Evolutionary conservation across 1,284 basidiomycete genomes (phyloP), one percentile per base, ranked within the genome.

Genomic region (Tilletia walkeri): DNA sequence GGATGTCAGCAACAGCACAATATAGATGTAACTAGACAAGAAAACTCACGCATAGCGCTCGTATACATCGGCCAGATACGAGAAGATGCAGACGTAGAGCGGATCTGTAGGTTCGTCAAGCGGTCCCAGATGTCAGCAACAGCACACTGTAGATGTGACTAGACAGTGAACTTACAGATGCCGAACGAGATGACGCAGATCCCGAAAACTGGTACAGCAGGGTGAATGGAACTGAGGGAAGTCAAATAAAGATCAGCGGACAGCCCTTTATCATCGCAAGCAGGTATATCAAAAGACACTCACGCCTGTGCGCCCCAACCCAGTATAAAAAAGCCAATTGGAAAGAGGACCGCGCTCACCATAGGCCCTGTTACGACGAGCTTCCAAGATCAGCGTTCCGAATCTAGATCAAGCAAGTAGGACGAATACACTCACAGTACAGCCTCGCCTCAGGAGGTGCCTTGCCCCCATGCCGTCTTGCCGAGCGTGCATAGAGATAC

Each of bases 361-460:
- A 73, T 71, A 4, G 76, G 66, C 36, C 54, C 54, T 56, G 54
- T 20, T 30, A n/a, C 20, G 4, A 30, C 14, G 12, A n/a, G 1
- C 50, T 18, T 12, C 1, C 47, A 53, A 10, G n/a, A 53, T 30
- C 50, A 30, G 6, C 50, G 1, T 10, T 53, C 50, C 24, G 24
- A 53, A 18, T 4, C 2, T 18, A 53, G 50, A 18, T 30, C n/a
- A 12, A 3, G 4, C 1, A 4, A 16, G 50, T 6, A 53, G 16
- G 12, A 53, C 4, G n/a, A 53, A 53, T 1, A 1, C 0, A 56
- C 54, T 56, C 72, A 66, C 72, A 76, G 76, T 86, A 86, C 7
- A 87, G 80, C 4, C 86, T 73, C 4, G 85, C 85, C 77, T 87
- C 86, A 3, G 86, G 86, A 63, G 59, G 59, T n/a, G 59, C 59